Evolutionary conservation across 148 eudicot genomes (phyloP).

Genomic region (Rhododendron mucronatum): DNA sequence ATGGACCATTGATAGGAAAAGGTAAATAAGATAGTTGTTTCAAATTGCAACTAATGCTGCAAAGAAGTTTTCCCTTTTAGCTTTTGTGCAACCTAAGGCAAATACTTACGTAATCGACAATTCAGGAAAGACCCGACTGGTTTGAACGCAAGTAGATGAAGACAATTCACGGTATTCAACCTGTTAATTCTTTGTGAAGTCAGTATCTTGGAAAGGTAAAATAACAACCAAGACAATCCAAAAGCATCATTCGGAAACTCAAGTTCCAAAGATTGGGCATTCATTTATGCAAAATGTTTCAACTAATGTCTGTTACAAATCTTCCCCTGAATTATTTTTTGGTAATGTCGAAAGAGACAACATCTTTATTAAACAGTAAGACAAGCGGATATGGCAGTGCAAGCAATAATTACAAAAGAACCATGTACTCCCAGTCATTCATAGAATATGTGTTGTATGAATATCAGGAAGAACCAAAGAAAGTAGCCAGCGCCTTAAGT

Average conservation of each 20-base stretch:
- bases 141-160: conserved; percentile 53
- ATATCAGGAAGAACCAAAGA: not conserved
- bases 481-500: not conserved
- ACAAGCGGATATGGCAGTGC: not conserved
- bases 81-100: not conserved
- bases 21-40: not conserved
- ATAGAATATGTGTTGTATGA: not conserved
- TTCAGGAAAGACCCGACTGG: conserved; percentile 79
- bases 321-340: not conserved
- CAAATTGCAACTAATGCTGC: not conserved
- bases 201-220: not conserved
- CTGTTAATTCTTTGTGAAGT: conserved; percentile 38
- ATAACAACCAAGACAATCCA: not conserved
- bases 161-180: conserved; percentile 80
- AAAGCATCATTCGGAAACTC: not conserved
- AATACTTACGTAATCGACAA: conserved; percentile 85
- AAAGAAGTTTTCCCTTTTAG: not conserved
- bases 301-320: not conserved
- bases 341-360: not conserved
- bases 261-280: not conserved
- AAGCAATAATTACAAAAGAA: not conserved
- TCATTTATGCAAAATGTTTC: conserved; percentile 1
- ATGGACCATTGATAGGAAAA: not conserved
- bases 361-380: not conserved
- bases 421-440: not conserved